These are phyloP conservation scores for Neurospora sp. DNA, from an alignment of 2,329 filamentous ascomycete species.

Conservation along the genomic window DNA sequence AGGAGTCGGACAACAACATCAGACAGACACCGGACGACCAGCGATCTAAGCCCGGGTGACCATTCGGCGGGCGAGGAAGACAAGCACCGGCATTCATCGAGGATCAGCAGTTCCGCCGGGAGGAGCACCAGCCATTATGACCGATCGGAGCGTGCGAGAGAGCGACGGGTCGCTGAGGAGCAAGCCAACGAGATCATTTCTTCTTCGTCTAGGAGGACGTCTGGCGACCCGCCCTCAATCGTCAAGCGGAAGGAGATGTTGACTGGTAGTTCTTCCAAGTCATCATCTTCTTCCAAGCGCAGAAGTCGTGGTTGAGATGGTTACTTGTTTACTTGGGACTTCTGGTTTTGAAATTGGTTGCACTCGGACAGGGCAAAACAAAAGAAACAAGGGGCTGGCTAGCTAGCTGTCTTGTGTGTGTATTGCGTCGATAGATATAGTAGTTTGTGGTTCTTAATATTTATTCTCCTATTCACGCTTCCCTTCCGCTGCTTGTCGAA, in stretches of 20 bases:
- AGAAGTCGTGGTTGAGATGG: neutral
- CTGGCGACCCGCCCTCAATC: neutral
- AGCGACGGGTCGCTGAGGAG: neutral
- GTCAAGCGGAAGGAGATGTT: neutral
- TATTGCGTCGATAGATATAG: neutral
- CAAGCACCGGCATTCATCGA: neutral
- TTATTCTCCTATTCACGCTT: neutral
- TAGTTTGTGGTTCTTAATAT: neutral
- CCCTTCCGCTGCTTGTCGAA: neutral
- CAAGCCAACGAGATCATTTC: neutral
- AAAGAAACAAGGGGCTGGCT: neutral
- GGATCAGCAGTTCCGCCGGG: neutral
- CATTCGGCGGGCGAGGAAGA: neutral
- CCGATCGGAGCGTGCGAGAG: neutral
- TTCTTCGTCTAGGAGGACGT: neutral
- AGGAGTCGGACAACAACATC: neutral
- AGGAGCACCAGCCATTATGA: neutral
- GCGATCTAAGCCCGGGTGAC: neutral
- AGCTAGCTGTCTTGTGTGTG: neutral
- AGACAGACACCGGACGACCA: neutral
- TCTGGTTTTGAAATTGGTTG: neutral
- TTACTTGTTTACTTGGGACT: neutral
- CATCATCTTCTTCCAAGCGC: neutral
- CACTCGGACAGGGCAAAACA: neutral
- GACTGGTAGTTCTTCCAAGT: neutral